These are phyloP conservation scores for Tolypocladium guangdongense DNA, from an alignment of 2,329 filamentous ascomycete genomes.

Conservation along the genomic window DNA sequence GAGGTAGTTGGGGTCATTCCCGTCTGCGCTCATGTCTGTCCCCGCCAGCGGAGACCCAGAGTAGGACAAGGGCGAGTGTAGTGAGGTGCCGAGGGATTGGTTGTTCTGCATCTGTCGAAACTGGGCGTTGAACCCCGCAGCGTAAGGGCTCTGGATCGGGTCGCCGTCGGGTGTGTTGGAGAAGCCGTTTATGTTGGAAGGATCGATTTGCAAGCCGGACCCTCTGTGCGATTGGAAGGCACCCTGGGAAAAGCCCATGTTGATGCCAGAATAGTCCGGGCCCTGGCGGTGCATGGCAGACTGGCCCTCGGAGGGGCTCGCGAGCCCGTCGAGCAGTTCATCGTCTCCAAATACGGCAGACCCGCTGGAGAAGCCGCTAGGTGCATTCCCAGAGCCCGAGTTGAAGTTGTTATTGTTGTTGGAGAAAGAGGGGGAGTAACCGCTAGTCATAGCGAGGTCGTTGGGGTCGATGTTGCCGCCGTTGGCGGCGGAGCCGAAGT, in stretches of 20 bases:
- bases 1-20: constrained; percentile 43
- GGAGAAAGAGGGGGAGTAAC: constrained; percentile 48
- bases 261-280: constrained; percentile 46
- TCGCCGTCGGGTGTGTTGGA: constrained; percentile 88
- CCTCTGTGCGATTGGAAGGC: constrained; percentile 46
- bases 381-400: constrained; percentile 44
- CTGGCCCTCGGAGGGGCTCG: constrained; percentile 41
- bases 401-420: constrained; percentile 40
- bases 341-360: constrained; percentile 78
- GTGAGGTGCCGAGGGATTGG: constrained; percentile 42
- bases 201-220: constrained; percentile 49
- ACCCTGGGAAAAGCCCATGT: constrained; percentile 45
- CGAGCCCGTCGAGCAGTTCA: constrained; percentile 69
- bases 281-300: constrained; percentile 39
- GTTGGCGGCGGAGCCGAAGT: constrained; percentile 43
- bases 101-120: constrained; percentile 59
- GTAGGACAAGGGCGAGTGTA: constrained; percentile 29
- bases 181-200: constrained; percentile 65
- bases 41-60: constrained; percentile 28
- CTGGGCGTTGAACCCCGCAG: constrained; percentile 68
- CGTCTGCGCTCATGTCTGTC: constrained; percentile 38
- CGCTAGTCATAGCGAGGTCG: constrained; percentile 60
- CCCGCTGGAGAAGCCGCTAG: constrained; percentile 64
- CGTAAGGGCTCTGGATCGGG: constrained; percentile 84
- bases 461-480: constrained; percentile 68